Base-by-base conservation (phyloP, 495 filamentous ascomycete species). In the Trichoderma virens region DNA sequence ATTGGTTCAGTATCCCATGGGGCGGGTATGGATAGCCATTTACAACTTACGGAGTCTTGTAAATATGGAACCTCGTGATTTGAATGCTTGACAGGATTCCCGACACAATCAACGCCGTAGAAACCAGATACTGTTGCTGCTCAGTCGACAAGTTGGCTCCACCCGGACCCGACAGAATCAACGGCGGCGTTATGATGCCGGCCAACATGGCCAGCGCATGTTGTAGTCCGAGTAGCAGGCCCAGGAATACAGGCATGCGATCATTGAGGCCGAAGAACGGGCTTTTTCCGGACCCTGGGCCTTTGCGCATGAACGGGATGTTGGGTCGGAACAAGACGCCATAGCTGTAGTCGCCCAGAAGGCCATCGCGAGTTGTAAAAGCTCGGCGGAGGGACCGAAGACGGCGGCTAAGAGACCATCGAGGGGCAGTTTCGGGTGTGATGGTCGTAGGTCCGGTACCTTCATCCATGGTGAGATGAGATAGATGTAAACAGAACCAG, bases 181-280 rank as follows among this genome's bases (percentile, higher is more conserved):
- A 88, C 7, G 92, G 90, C 47, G 91, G 89, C 9, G 90, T 86
- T 71, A 95, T 91, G 67, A 82, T 68, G 35, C 81, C 81, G 23
- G 81, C 81, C 67, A 83, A 68, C 81, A 83, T 83, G 63, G 80
- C 79, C 51, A 83, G 73, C 0, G 79, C 66, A 64, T 80, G 81
- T 69, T 82, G 77, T 63, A 80, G 75, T 61, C 79, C 78, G 25
- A 80, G 77, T 16, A 81, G 74, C 3, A 94, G 74, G 11, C 88
- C 90, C 35, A 97, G 75, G 2, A 95, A 66, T 14, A 96, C 81
- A 2, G 93, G 92, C 79, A 96, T 89, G 25, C 78, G 79, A 72
- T 95, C 91, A 66, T 96, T 82, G 20, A 96, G 85, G 27, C 91
- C 93, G 72, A 96, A 96, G 76, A 96, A 96, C 27, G 92, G 92